Percentiles rank a stretch among this genome's conserved stretches.
phyloP scores from a whole-genome alignment of 208 protist species.

The Leishmania gerbilli region DNA sequence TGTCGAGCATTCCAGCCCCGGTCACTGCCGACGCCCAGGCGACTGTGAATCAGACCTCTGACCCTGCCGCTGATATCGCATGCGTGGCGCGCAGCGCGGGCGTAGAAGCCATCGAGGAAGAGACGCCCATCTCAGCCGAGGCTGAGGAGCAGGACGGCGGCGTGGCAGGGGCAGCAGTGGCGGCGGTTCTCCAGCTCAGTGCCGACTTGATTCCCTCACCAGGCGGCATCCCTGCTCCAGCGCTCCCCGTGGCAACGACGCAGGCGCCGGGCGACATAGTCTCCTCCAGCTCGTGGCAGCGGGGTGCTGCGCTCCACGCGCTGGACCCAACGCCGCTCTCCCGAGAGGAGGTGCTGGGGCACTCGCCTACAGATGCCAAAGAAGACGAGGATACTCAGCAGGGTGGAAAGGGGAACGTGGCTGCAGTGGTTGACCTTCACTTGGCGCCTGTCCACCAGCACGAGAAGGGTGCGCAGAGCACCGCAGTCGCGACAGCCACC shows the following conservation, averaged over 20 bases:
- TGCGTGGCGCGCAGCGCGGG: background rate
- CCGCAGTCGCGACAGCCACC: background rate
- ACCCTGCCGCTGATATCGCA: background rate
- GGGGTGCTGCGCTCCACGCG: background rate
- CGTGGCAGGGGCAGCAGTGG: background rate
- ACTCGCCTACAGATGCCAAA: background rate
- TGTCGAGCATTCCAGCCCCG: background rate
- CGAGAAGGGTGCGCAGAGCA: background rate
- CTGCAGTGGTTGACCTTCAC: background rate
- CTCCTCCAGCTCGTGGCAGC: background rate
- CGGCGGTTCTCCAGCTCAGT: slow-evolving; percentile 8
- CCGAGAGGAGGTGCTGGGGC: slow-evolving; percentile 6
- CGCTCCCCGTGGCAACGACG: background rate
- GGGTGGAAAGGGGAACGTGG: background rate
- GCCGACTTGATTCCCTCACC: slow-evolving; percentile 29
- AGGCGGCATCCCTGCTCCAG: background rate
- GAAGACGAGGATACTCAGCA: background rate
- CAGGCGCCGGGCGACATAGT: background rate
- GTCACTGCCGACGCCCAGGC: background rate
- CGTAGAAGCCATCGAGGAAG: background rate
- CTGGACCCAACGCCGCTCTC: background rate
- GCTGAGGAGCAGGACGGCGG: background rate
- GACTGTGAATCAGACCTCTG: background rate
- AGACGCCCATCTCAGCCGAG: background rate
- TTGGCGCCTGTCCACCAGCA: background rate